phyloP scores from a whole-genome alignment of 768 basidiomycete genomes.

The Rhodotorula babjevae region DNA sequence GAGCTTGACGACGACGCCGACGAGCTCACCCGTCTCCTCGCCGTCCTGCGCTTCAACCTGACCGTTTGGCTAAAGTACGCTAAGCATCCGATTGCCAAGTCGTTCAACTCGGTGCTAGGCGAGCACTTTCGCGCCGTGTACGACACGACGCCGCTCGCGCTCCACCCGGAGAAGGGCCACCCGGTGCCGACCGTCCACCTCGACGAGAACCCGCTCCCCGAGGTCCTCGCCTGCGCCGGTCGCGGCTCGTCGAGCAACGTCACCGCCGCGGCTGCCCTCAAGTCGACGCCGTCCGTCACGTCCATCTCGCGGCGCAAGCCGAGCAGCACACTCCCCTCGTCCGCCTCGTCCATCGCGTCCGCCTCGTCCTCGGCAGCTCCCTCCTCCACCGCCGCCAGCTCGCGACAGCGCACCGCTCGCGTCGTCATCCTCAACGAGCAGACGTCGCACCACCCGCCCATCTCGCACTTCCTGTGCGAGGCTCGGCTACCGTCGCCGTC shows the following conservation, averaged over 20 bases:
- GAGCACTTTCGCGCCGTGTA: conserved; percentile 51
- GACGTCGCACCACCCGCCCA: conserved; percentile 92
- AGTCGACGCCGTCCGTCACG: conserved; percentile 7
- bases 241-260: conserved; percentile 1
- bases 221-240: conserved; percentile 29
- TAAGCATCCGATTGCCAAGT: conserved; percentile 60
- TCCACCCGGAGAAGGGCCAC: conserved; percentile 45
- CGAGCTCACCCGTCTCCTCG: conserved; percentile 81
- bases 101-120: conserved; percentile 52
- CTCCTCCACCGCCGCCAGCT: conserved; percentile 43
- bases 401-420: not conserved
- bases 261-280: conserved; percentile 15
- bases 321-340: conserved; percentile 51
- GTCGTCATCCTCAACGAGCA: conserved; percentile 44
- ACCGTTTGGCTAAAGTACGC: conserved; percentile 35
- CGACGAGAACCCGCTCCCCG: conserved; percentile 38
- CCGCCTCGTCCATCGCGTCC: conserved; percentile 6
- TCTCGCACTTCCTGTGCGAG: conserved; percentile 64
- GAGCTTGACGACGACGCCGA: conserved; percentile 30
- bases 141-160: conserved; percentile 44
- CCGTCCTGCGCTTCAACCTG: conserved; percentile 59
- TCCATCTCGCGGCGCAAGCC: conserved; percentile 47
- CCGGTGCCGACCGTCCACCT: conserved; percentile 45
- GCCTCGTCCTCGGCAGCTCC: conserved; percentile 43
- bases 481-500: not conserved